These are phyloP conservation scores for Hondaea fermentalgiana DNA, from an alignment of 108 stramenopile genomes.

Conservation along the genomic window DNA sequence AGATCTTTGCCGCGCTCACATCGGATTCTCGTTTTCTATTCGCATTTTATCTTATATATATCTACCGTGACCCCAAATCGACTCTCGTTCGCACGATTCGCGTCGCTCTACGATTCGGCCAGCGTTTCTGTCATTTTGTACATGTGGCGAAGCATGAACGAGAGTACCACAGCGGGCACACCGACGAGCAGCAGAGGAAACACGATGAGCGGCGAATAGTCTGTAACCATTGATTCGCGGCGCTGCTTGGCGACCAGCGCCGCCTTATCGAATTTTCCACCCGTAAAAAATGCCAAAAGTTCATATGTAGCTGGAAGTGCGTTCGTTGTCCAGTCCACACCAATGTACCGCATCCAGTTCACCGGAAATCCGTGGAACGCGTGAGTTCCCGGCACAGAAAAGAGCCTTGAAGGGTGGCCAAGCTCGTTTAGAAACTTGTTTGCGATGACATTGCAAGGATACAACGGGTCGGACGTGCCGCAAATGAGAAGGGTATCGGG, in stretches of 20 bases:
- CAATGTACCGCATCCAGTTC: slow-evolving; percentile 13
- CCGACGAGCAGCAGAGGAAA: background rate
- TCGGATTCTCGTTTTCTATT: too few species aligned
- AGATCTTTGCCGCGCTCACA: too few species aligned
- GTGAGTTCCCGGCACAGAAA: background rate
- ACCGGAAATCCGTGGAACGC: slow-evolving; percentile 19
- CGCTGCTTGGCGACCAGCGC: background rate
- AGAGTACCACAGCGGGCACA: background rate
- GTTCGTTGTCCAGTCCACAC: background rate
- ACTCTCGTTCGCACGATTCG: too few species aligned
- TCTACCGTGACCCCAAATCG: too few species aligned
- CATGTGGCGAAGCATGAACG: background rate
- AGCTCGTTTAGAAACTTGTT: background rate
- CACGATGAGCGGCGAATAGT: background rate
- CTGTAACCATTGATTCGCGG: background rate
- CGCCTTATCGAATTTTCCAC: background rate
- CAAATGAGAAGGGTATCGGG: background rate
- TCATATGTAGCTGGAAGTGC: background rate
- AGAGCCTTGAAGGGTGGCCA: background rate
- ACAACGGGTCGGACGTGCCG: background rate
- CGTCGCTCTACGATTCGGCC: too few species aligned
- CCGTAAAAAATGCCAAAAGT: background rate
- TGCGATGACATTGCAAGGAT: background rate
- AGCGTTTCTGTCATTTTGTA: background rate
- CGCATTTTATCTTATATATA: too few species aligned